These are phyloP conservation scores for Kazachstania africana DNA, from an alignment of 805 yeast genomes.

Conservation along the genomic window DNA sequence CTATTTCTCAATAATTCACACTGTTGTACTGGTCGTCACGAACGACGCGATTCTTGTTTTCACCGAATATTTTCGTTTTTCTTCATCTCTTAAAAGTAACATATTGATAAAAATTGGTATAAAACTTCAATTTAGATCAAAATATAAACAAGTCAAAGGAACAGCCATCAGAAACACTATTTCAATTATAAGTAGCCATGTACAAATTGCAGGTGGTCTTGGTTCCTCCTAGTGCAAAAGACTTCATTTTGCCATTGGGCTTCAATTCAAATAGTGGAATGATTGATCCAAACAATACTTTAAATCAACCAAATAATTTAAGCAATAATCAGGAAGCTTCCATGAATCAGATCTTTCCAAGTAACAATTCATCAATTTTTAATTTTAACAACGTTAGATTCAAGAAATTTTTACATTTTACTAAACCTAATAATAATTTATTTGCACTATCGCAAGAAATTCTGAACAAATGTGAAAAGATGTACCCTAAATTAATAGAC, in stretches of 20 bases:
- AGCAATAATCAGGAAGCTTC: conserved; percentile 6
- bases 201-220: conserved; percentile 35
- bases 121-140: no score
- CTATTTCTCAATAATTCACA: no score
- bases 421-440: conserved; percentile 37
- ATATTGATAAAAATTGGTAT: no score
- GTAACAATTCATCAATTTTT: conserved; percentile 2
- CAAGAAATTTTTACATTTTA: conserved; percentile 54
- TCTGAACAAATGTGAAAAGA: conserved; percentile 39
- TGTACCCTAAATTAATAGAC: conserved; percentile 50
- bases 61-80: no score
- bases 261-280: conserved; percentile 9
- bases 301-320: conserved; percentile 2
- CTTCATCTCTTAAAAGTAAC: no score
- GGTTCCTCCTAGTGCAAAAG: conserved; percentile 30
- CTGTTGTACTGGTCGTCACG: no score
- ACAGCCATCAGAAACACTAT: no score
- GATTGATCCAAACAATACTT: conserved; percentile 9
- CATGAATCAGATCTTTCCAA: conserved; percentile 8
- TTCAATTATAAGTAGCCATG: conserved; percentile 15
- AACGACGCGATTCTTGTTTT: no score
- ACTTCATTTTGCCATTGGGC: conserved; percentile 11
- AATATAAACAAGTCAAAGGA: no score
- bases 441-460: conserved; percentile 43
- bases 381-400: conserved; percentile 10